Percentiles rank a stretch among this genome's conserved stretches.
phyloP scores from a whole-genome alignment of 129 eudicot species.

The Logfia minima region DNA sequence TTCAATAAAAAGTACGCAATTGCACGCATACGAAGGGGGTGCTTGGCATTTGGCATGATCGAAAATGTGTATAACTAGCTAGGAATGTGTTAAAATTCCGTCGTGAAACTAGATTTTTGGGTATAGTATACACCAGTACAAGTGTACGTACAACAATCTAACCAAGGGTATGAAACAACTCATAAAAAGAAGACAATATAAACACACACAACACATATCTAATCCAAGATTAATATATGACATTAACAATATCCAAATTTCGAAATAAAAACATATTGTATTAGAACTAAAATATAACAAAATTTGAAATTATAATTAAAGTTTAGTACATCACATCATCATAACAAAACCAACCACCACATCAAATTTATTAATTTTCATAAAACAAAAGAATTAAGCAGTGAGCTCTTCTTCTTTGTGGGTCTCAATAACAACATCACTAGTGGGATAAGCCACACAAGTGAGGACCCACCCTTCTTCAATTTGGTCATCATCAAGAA shows the following conservation, averaged over 20 bases:
- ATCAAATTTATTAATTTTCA: background rate
- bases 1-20: no score
- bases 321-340: background rate
- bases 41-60: no score
- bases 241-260: background rate
- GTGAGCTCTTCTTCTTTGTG: constrained; percentile 84
- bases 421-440: constrained; percentile 68
- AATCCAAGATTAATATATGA: no score
- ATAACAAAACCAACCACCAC: background rate
- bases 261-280: background rate
- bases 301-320: no score
- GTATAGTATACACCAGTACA: background rate
- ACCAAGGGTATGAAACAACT: background rate
- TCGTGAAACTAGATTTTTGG: background rate
- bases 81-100: background rate
- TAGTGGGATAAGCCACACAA: constrained; percentile 59
- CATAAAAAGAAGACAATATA: background rate
- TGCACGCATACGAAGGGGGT: no score
- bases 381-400: constrained; percentile 18
- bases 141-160: background rate
- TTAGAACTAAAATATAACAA: no score
- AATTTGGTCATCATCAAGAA: constrained; percentile 65
- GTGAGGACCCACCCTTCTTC: constrained; percentile 69
- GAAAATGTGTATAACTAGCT: no score
- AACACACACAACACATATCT: background rate